Base-by-base conservation (phyloP, 208 protist species). In the Herpetomonas samuelpessoai region DNA sequence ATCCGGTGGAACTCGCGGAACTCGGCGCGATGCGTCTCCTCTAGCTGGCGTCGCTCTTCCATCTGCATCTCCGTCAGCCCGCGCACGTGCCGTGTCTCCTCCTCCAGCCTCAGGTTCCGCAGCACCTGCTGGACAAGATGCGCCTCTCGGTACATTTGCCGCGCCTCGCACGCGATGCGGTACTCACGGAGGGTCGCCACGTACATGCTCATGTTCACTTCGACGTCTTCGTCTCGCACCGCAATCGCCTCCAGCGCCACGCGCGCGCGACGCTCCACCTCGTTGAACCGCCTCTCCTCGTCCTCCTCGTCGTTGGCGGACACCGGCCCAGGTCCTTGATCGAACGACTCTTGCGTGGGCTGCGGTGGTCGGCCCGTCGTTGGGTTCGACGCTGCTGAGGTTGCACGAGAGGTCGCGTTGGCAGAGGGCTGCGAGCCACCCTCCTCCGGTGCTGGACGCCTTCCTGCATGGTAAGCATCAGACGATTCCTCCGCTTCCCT, bases 71-170 rank as follows among this genome's bases (percentile, higher is more conserved):
- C 84, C 41, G 91, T 95, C 51, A 96, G 74, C 44, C 85, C 88
- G 22, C 85, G 71, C 46, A 94, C 71, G 74, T 95, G 83, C 16
- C 86, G 74, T 21, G 79, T 92, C 75, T 97, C 93, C 69, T 95
- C 88, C 61, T 97, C 86, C 9, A 96, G 76, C 3, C 86, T 77
- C 45, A 96, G 72, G 62, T 95, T 79, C 24, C 85, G 71, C 62
- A 97, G 69, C 14, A 96, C 86, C 66, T 93, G 88, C 67, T 97
- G 90, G 22, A 96, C 88, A 9, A 97, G 75, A 57, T 96, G 85
- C 10, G 93, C 93, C 72, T 96, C 91, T n/a, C 86, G 81, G 68
- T 97, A 97, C 53, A 92, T 81, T 22, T 79, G 76, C 3, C 91
- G 88, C 25, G 59, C 60, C 71, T 95, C 66, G 68, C 93, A 97